Conservation (phyloP, 345 rosid species). For the Hibiscus tridactylites region DNA sequence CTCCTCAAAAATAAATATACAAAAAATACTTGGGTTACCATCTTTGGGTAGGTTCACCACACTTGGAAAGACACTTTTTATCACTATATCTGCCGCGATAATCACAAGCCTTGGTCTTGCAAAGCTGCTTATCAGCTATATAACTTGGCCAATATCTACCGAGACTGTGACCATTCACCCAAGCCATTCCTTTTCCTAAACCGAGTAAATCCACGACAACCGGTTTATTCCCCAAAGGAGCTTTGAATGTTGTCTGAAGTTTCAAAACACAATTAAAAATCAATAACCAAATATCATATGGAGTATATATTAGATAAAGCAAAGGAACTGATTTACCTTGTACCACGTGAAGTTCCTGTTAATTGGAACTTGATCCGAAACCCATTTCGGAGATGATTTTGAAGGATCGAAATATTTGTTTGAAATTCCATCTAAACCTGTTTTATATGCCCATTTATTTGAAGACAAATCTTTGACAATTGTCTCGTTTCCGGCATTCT, state of each 20-base stretch:
- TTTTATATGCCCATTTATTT: too few species aligned
- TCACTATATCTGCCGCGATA: conserved; percentile 19
- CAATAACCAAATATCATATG: background rate
- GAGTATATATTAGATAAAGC: background rate
- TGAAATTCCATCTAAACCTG: too few species aligned
- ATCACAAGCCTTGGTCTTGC: conserved; percentile 15
- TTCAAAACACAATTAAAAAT: background rate
- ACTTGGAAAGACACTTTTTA: conserved; percentile 13
- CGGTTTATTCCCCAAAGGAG: conserved; percentile 26
- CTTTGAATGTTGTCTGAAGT: conserved; percentile 22
- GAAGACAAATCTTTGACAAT: too few species aligned
- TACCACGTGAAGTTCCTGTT: conserved; percentile 31
- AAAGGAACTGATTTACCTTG: conserved; percentile 22
- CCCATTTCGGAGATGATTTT: too few species aligned
- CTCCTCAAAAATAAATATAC: background rate
- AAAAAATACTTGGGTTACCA: conserved; percentile 16
- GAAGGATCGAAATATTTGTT: too few species aligned
- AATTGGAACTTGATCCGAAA: too few species aligned
- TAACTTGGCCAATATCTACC: conserved; percentile 30
- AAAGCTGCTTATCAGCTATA: conserved; percentile 8
- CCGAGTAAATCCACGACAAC: conserved; percentile 35
- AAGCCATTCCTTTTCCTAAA: conserved; percentile 37
- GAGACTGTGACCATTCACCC: conserved; percentile 25
- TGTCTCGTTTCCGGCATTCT: too few species aligned
- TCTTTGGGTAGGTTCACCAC: conserved; percentile 32